Base-by-base conservation (phyloP, 1,139 yeast genomes). In the Candida neerlandica region DNA sequence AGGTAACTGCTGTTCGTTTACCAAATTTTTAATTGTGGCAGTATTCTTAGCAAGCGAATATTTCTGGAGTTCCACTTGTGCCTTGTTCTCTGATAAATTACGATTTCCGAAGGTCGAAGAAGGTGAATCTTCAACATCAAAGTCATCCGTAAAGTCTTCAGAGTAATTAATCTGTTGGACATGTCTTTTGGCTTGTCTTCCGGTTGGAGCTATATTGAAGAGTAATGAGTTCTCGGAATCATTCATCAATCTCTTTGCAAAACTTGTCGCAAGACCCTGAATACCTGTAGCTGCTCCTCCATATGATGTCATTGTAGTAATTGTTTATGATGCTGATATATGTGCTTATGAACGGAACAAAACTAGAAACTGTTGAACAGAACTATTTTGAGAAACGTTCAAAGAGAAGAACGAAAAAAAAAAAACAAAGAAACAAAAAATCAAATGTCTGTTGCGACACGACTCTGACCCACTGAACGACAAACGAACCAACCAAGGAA, bases 101-200 rank as follows among this genome's bases (percentile, higher is more conserved):
- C 50, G 44, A 5, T 48, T 46, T 10, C 48, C 48, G 34, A 41
- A 34, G 1, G 49, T 16, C 7, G 51, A 40, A 2, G 70, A 55
- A 33, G 62, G 59, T 3, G 55, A 85, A 38, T 85, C 89, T 44
- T 85, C 89, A 51, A 82, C 81, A 52, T 89, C 96, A 59, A 88
- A 96, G 53, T 84, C 87, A 49, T 69, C 73, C 43, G 58, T 63
- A 47, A 66, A 77, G 48, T 84, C 90, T 59, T 91, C 98, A 0
- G 97, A 94, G 62, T 91, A 92, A 64, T 88, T 90, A 47, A 90
- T 83, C 45, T 84, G 86, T 47, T 82, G 80, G 3, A 91, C 85
- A 51, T 78, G 73, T 59, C 97, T 79, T 62, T 90, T 90, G 34
- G 91, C 87, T 38, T 87, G 79, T 55, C 97, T 80, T 6, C 90